Conservation (phyloP, 257 asterid species). For the Nicotiana paniculata region DNA sequence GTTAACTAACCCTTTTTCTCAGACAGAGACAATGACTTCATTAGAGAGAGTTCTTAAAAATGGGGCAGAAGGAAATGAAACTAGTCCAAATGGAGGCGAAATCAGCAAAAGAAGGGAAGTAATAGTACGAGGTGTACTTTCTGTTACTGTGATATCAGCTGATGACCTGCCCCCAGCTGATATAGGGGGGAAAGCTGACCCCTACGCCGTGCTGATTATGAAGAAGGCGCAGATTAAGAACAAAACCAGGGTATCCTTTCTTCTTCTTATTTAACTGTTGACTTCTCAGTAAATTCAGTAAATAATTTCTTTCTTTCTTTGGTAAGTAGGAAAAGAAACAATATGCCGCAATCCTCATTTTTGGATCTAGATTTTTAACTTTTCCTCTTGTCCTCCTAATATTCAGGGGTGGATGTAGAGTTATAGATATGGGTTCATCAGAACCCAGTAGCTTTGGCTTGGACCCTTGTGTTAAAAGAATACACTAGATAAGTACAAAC, state of each 20-base stretch:
- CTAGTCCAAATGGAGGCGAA: slow-evolving; percentile 26
- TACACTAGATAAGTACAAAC: not conserved
- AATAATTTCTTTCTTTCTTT: not conserved
- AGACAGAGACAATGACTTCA: slow-evolving; percentile 64
- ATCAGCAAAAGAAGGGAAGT: slow-evolving; percentile 27
- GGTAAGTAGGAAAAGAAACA: not conserved
- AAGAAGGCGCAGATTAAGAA: slow-evolving; percentile 66
- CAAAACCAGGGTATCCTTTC: slow-evolving; percentile 65
- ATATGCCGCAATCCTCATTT: not conserved
- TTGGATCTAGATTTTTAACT: not conserved
- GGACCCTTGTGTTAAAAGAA: not conserved
- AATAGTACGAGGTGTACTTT: slow-evolving; percentile 84
- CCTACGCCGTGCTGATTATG: slow-evolving; percentile 70
- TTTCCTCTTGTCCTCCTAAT: too few species aligned
- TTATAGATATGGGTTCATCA: too few species aligned
- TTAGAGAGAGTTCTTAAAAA: slow-evolving; percentile 64
- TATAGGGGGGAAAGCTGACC: slow-evolving; percentile 79
- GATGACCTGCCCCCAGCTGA: slow-evolving; percentile 74
- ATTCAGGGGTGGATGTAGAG: too few species aligned
- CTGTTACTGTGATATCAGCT: slow-evolving; percentile 77
- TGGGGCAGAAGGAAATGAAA: slow-evolving; percentile 31
- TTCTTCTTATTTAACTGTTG: not conserved
- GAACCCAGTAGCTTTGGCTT: not conserved
- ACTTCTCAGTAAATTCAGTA: not conserved
- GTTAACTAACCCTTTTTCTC: slow-evolving; percentile 46